Evolutionary conservation across 805 yeast genomes (phyloP), one percentile per base, ranked within the genome.

Genomic region (Limtongia smithiae): DNA sequence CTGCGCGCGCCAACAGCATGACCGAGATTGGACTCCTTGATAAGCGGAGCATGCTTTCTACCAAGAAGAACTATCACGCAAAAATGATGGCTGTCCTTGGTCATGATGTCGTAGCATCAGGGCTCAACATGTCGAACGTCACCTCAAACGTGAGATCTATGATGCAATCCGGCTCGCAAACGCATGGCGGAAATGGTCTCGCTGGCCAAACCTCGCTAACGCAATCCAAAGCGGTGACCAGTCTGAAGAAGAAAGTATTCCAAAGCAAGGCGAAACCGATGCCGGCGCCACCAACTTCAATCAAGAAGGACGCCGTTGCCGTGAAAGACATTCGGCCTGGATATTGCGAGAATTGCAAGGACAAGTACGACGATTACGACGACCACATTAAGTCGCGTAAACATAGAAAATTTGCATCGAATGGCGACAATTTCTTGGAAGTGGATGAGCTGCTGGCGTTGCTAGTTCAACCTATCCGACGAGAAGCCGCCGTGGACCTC

Each of bases 291-390:
- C 58, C 50, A 34, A 52, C 49, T 2, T 42, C 43, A 17, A 55
- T 59, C 24, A 48, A 32, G 31, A 48, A 50, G 27, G 58, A 57
- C 20, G 51, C 58, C 20, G 59, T 50, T 18, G 55, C 58, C n/a
- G 49, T 44, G 11, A 59, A 51, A 30, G 57, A 51, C 28, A 54
- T 51, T 49, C 39, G 48, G n/a, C 59, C 91, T 0, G 97, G 97
- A 0, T 90, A 86, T 67, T 91, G 98, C 69, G 98, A 91, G 65
- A 91, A 91, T 63, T 91, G 98, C 68, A 74, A 91, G 21, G 84
- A 83, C 51, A 82, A 82, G 63, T 91, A 85, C 64, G 90, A 85
- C 44, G 79, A 80, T 57, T 82, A 89, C 62, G 85, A 81, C 22
- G 85, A 79, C 49, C 98, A 91, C 65, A 77, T 87, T 35, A 61